Evolutionary conservation across 352 stramenopile species (phyloP), one percentile per base, ranked within the genome.

Genomic region (Pythium grandisporangium): DNA sequence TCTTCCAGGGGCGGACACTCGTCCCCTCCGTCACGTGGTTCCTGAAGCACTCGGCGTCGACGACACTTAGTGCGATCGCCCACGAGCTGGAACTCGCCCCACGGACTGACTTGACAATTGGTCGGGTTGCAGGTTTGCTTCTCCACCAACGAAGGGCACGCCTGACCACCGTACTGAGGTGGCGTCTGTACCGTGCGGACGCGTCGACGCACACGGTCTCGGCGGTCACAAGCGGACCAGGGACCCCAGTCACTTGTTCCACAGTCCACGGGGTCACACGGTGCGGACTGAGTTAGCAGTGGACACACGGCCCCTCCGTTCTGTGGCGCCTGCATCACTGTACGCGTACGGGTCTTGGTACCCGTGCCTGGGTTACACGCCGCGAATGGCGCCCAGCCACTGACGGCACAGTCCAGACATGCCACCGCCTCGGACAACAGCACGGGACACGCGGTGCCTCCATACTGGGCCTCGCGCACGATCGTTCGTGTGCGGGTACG

Each of bases 81-180:
- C 14, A 65, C 37, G 2, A 84, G 19, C 43, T 64, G 48, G 48
- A 49, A 84, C 0, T 48, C 49, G 10, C 61, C 65, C 68, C 68
- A 84, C 7, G 57, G 60, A 22, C 68, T 55, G 16, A 84, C 67
- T 27, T 64, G 62, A 41, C 72, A 86, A 51, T 86, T 59, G 0
- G 49, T 66, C 10, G 70, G 70, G 54, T 83, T 83, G 45, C 73
- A 86, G 47, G 80, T 84, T 22, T 78, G 62, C 20, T 52, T 45
- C 7, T 82, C 63, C 1, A 65, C 53, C 5, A 84, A 55, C 7
- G 42, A 13, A 3, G 63, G 57, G 11, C 73, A 87, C 4, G 42
- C 37, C 1, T 61, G 55, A 11, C 74, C 74, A 13, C 54, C 46
- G 47, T 84, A 84, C 24, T 65, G 51, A 12, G 70, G 52, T 0